phyloP scores from a whole-genome alignment of 192 early-diverging fungal species.

The Entophlyctis luteolus region DNA sequence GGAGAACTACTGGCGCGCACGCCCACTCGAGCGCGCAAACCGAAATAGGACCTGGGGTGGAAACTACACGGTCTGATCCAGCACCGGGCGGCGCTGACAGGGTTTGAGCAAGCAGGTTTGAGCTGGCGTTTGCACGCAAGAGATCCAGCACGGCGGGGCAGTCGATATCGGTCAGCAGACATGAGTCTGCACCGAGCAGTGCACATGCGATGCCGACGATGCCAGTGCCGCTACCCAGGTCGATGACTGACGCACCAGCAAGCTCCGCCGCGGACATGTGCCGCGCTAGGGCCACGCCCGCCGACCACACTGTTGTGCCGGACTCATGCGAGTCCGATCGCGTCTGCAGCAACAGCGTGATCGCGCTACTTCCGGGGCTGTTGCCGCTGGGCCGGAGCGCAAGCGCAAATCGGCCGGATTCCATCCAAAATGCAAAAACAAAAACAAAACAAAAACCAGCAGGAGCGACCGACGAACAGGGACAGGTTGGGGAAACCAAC shows the following conservation, averaged over 20 bases:
- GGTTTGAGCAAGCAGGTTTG: neutral
- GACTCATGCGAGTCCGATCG: constrained; percentile 11
- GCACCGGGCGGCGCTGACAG: neutral
- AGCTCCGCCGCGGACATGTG: constrained; percentile 9
- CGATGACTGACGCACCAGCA: constrained; percentile 8
- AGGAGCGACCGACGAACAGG: neutral
- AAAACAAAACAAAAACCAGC: neutral
- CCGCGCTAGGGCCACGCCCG: constrained; percentile 12
- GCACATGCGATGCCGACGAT: constrained; percentile 24
- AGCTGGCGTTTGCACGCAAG: constrained; percentile 1
- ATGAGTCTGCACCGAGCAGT: constrained; percentile 10
- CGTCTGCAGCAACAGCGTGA: constrained; percentile 2
- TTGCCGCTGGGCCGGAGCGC: too few relatives aligned
- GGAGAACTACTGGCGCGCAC: neutral
- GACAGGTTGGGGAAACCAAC: neutral
- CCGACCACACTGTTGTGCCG: constrained; percentile 19
- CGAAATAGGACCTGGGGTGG: neutral
- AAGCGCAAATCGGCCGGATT: neutral
- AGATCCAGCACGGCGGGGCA: neutral
- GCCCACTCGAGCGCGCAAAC: constrained; percentile 11
- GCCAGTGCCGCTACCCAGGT: constrained; percentile 14
- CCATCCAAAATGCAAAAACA: neutral
- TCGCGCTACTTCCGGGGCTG: too few relatives aligned
- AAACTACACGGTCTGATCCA: neutral
- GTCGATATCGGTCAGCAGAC: constrained; percentile 21